Evolutionary conservation across 2,329 filamentous ascomycete species (phyloP).

Genomic region (Exophiala oligosperma): DNA sequence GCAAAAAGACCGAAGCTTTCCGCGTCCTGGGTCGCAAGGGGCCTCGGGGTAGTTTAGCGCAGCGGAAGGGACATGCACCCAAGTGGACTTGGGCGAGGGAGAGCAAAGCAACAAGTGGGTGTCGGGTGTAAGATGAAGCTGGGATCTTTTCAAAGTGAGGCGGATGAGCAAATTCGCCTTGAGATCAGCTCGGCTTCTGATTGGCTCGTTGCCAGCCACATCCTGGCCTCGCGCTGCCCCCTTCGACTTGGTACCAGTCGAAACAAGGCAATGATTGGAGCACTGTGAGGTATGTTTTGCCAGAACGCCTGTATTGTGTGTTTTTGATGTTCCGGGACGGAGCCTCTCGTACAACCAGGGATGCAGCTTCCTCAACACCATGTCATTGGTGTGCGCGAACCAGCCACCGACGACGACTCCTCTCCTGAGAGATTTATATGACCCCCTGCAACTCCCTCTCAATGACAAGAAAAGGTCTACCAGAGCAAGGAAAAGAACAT

Average conservation of each 20-base stretch:
- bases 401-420: background rate
- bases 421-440: constrained; percentile 9
- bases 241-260: background rate
- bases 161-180: background rate
- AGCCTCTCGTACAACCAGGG: too few relatives aligned
- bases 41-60: background rate
- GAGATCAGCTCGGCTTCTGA: background rate
- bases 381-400: background rate
- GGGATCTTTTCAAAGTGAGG: constrained; percentile 3
- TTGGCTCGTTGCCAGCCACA: background rate
- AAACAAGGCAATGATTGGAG: background rate
- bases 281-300: background rate
- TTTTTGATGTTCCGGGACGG: background rate
- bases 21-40: background rate
- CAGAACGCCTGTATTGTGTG: background rate
- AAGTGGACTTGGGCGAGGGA: background rate
- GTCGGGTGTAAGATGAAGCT: background rate
- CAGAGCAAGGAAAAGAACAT: background rate
- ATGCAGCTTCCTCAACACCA: too few relatives aligned
- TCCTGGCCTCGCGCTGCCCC: background rate
- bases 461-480: background rate
- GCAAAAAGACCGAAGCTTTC: background rate
- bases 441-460: constrained; percentile 3
- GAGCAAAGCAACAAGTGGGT: background rate
- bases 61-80: background rate